A percentile compares a stretch with the other conserved stretches of the same genome.
Conservation (phyloP, 805 yeast species). For the Wickerhamomyces kurtzmanii region DNA sequence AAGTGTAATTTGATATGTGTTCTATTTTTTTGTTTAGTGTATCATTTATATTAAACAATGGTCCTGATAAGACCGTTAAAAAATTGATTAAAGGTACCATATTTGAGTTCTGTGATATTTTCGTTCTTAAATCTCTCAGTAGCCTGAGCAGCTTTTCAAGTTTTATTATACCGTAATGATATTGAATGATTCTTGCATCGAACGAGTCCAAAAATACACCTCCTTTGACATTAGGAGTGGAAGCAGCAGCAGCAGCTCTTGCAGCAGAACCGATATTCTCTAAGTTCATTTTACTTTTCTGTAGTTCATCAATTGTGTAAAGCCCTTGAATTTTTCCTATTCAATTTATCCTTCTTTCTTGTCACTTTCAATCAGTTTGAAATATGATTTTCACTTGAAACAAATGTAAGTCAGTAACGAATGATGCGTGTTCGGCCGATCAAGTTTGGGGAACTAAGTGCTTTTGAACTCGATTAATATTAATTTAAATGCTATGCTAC, state of each 20-base stretch:
- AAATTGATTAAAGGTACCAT: conserved; percentile 8
- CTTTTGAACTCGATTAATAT: too few relatives aligned
- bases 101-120: conserved; percentile 1
- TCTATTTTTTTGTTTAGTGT: neutral
- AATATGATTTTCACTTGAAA: too few relatives aligned
- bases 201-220: conserved; percentile 30
- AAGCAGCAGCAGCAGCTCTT: conserved; percentile 24
- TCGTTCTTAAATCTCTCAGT: conserved; percentile 15
- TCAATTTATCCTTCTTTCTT: too few relatives aligned
- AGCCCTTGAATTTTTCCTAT: too few relatives aligned
- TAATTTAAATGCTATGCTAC: too few relatives aligned
- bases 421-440: too few relatives aligned
- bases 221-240: conserved; percentile 21
- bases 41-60: conserved; percentile 8
- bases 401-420: too few relatives aligned
- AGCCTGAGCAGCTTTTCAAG: conserved; percentile 26
- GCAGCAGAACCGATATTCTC: conserved; percentile 8
- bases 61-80: conserved; percentile 6
- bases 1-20: too few relatives aligned
- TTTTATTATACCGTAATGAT: conserved; percentile 41
- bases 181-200: conserved; percentile 53
- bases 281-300: neutral
- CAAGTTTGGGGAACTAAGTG: too few relatives aligned
- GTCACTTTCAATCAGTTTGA: too few relatives aligned
- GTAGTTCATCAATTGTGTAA: conserved; percentile 5